These are phyloP conservation scores for Tieghemostelium lacteum DNA, from an alignment of 78 protist genomes.

Conservation along the genomic window DNA sequence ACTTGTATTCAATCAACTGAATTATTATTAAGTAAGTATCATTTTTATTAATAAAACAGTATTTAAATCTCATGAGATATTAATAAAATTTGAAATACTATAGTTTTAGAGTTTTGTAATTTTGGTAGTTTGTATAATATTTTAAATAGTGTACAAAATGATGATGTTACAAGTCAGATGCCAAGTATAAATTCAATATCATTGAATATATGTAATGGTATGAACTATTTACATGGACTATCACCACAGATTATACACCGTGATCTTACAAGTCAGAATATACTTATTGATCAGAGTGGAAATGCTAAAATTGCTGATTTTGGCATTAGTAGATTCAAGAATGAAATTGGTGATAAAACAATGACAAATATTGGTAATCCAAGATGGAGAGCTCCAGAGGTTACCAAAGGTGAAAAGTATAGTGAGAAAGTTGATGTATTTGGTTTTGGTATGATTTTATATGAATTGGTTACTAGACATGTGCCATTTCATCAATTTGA, in stretches of 20 bases:
- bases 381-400: conserved; percentile 83
- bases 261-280: conserved; percentile 66
- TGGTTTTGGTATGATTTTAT: conserved; percentile 82
- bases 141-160: conserved; percentile 29
- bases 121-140: conserved; percentile 76
- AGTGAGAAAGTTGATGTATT: conserved; percentile 68
- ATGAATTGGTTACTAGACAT: conserved; percentile 54
- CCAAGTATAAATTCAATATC: conserved; percentile 63
- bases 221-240: conserved; percentile 68
- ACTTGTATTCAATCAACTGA: conserved; percentile 57
- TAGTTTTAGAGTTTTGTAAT: conserved; percentile 61
- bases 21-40: conserved; percentile 28
- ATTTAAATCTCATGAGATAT: not conserved
- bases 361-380: conserved; percentile 80
- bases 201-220: conserved; percentile 60
- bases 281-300: conserved; percentile 22
- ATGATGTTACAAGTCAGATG: conserved; percentile 12
- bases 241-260: conserved; percentile 79
- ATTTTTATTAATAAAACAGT: not conserved
- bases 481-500: conserved; percentile 76
- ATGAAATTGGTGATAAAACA: conserved; percentile 76
- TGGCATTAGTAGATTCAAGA: conserved; percentile 67
- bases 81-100: not conserved
- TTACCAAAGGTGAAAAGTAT: conserved; percentile 63
- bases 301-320: conserved; percentile 78